Evolutionary conservation across 2,329 filamentous ascomycete species (phyloP).

Genomic region (Trichoderma cornu-damae): DNA sequence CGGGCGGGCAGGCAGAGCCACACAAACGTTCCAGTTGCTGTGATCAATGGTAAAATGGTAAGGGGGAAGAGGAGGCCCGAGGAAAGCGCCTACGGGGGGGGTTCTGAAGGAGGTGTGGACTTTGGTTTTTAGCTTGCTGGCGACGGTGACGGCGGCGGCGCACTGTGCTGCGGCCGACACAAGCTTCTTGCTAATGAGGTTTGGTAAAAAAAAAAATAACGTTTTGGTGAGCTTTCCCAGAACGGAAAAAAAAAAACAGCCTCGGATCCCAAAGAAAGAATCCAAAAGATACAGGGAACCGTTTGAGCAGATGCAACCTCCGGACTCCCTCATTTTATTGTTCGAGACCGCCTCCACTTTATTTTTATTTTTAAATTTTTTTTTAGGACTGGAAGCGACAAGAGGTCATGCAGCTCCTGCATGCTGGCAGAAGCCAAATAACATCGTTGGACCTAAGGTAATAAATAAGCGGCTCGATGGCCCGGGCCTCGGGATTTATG

Average conservation of each 20-base stretch:
- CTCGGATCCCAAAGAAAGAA: not conserved
- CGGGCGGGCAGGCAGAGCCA: conserved; percentile 14
- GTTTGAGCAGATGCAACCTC: not conserved
- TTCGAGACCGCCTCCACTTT: conserved; percentile 17
- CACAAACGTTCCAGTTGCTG: conserved; percentile 19
- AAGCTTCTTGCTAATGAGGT: no score
- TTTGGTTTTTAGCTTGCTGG: no score
- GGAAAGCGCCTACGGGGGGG: conserved; percentile 12
- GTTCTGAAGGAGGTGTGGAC: not conserved
- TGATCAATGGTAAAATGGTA: conserved; percentile 13
- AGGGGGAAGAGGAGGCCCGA: conserved; percentile 1
- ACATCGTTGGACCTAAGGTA: not conserved
- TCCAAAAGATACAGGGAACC: not conserved
- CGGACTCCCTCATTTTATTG: not conserved
- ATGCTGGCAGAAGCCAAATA: conserved; percentile 5
- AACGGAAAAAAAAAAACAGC: no score
- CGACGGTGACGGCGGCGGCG: conserved; percentile 8
- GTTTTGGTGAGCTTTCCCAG: not conserved
- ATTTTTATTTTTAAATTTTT: no score
- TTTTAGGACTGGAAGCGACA: conserved; percentile 8
- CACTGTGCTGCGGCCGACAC: conserved; percentile 20
- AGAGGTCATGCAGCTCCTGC: conserved; percentile 10
- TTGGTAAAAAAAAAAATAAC: no score
- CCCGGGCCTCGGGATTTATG: conserved; percentile 12
- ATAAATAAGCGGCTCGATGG: conserved; percentile 3